Conservation (phyloP, 176 grass and related monocot genomes). For the Rhynchospora tenuis region DNA sequence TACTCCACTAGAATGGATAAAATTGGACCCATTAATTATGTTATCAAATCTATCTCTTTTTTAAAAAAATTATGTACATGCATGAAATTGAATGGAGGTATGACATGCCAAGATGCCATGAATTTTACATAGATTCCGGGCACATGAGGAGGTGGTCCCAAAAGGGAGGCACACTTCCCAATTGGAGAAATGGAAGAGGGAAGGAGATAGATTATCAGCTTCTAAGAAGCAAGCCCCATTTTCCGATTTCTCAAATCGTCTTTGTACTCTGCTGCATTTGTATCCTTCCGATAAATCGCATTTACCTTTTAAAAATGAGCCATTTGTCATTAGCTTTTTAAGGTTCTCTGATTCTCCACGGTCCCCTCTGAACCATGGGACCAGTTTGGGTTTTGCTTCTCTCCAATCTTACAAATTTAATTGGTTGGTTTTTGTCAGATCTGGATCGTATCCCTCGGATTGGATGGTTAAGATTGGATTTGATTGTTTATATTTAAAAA, state of each 20-base stretch:
- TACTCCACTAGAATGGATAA: too few species aligned
- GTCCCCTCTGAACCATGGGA: background rate
- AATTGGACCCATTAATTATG: too few species aligned
- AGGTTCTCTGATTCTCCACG: too few species aligned
- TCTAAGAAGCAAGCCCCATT: background rate
- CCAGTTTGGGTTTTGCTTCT: background rate
- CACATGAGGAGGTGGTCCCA: background rate
- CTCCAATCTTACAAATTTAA: background rate
- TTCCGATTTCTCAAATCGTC: background rate
- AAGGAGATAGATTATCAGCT: background rate
- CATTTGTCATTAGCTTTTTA: background rate
- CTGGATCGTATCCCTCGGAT: too few species aligned
- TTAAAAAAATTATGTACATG: too few species aligned
- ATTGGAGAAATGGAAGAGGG: background rate
- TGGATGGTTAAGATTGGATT: too few species aligned
- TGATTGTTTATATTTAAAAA: too few species aligned
- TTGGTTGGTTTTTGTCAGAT: too few species aligned
- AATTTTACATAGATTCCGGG: background rate
- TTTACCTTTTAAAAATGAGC: background rate
- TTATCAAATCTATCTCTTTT: too few species aligned
- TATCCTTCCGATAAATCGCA: background rate
- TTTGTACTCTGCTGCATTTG: background rate
- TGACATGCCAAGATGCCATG: too few species aligned
- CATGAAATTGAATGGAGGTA: too few species aligned
- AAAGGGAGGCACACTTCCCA: background rate